Base-by-base conservation (phyloP, 352 stramenopile species). In the Pythium volutum region DNA sequence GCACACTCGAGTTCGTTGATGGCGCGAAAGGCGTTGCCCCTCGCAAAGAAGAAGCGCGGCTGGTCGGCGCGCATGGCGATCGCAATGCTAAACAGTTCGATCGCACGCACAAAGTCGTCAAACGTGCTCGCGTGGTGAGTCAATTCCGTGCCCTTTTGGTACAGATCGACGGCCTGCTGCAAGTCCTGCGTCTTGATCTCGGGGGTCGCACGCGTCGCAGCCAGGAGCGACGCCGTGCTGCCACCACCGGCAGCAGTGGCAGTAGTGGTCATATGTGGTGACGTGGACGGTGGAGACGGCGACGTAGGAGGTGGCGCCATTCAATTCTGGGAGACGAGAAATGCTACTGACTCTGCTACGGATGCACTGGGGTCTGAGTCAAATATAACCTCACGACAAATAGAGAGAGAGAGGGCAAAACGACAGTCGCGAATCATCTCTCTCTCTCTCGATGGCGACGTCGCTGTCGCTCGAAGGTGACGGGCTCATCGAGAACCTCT, bases 401-500 rank as follows among this genome's bases (percentile, higher is more conserved):
- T 20, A 22, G 18, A 10, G 15, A 55, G 7, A 27, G 12, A 29
- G 25, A 39, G 6, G 46, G 23, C 25, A 5, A 53, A 53, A 53
- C 46, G 16, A 3, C 10, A 27, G 15, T 38, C 11, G 16, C 18
- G 4, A 16, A 18, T 15, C 36, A 7, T 26, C 41, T 49, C 11
- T 52, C 9, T 20, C 29, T 6, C 26, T 51, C 27, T 12, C 22
- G 16, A 92, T 92, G 83, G 73, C 75, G 34, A 73, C 79, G 27
- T 67, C 70, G 47, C 59, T 89, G 31, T 63, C 84, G 33, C 74
- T 97, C 31, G 87, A 96, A 69, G 85, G 85, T 41, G 89, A 97
- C 64, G 89, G 88, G 11, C 63, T 97, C 26, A 79, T 95, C 38
- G 81, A 95, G 55, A 94, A 96, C 55, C 71, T 97, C 34, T 96